These are phyloP conservation scores for Septoria petroselini DNA, from an alignment of 2,329 filamentous ascomycete genomes.

Conservation along the genomic window DNA sequence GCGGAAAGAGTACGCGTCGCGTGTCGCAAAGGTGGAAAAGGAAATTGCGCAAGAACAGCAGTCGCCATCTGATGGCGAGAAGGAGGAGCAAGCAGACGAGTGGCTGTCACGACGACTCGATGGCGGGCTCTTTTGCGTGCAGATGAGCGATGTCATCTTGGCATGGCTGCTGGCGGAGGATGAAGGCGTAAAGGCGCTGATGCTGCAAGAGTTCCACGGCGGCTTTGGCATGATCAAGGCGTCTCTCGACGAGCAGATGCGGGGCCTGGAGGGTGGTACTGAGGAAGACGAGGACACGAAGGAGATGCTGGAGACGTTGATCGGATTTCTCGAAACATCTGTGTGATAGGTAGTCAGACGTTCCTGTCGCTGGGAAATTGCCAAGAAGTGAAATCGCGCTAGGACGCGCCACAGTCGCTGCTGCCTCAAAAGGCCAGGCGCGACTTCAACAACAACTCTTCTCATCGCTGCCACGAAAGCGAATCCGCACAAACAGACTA, in stretches of 20 bases:
- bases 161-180: conserved; percentile 94
- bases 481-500: too few species aligned
- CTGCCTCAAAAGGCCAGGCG: too few species aligned
- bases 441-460: too few species aligned
- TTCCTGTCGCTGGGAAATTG: too few species aligned
- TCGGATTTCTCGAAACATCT: conserved; percentile 28
- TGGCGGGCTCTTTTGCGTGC: conserved; percentile 77
- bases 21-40: conserved; percentile 61
- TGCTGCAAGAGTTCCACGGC: conserved; percentile 65
- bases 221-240: conserved; percentile 59
- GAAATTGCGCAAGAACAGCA: conserved; percentile 59
- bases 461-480: too few species aligned
- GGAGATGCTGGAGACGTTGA: conserved; percentile 64
- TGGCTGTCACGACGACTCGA: conserved; percentile 75
- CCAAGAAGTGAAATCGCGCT: too few species aligned
- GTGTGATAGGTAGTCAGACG: too few species aligned
- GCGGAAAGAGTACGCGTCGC: conserved; percentile 65
- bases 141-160: conserved; percentile 78
- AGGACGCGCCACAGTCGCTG: too few species aligned
- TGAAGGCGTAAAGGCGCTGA: conserved; percentile 64
- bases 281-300: conserved; percentile 51
- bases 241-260: conserved; percentile 68
- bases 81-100: conserved; percentile 62
- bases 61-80: conserved; percentile 55
- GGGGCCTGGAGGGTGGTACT: conserved; percentile 55